Percentiles rank a stretch among this genome's conserved stretches.
Conservation (phyloP, 768 basidiomycete species). For the Guyanaporus albipodus region DNA sequence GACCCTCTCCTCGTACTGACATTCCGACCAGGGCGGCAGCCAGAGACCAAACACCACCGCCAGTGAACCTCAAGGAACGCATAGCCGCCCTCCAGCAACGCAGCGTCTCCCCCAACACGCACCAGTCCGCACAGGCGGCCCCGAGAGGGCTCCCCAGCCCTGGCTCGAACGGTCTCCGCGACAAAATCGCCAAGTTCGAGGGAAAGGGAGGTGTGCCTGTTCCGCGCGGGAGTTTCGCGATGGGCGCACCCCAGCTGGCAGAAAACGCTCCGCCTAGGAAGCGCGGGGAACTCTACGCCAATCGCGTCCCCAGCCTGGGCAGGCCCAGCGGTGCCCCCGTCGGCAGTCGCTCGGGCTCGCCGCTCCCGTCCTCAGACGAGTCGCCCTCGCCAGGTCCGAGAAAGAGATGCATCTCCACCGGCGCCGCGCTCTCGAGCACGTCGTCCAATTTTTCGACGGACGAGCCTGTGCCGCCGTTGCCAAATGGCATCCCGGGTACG, state of each 20-base stretch:
- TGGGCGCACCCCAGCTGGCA: constrained; percentile 56
- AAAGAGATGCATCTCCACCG: constrained; percentile 31
- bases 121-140: constrained; percentile 33
- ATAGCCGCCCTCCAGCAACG: constrained; percentile 79
- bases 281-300: constrained; percentile 70
- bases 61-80: constrained; percentile 70
- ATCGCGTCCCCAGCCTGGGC: constrained; percentile 48
- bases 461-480: constrained; percentile 26
- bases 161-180: constrained; percentile 40
- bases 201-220: constrained; percentile 71
- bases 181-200: constrained; percentile 80
- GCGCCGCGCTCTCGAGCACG: constrained; percentile 15
- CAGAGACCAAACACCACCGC: constrained; percentile 23
- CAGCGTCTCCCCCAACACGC: constrained; percentile 25
- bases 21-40: constrained; percentile 23
- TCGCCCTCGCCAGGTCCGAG: constrained; percentile 17
- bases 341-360: constrained; percentile 19
- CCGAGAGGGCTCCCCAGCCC: constrained; percentile 25
- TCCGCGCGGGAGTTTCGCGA: constrained; percentile 70
- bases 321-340: constrained; percentile 17
- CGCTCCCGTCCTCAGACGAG: constrained; percentile 12
- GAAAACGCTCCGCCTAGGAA: constrained; percentile 46
- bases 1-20: constrained; percentile 13
- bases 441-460: constrained; percentile 11
- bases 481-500: constrained; percentile 4